These are phyloP conservation scores for Malus domestica DNA, from an alignment of 306 rosid genomes.

Conservation along the genomic window ASM211411v1 NC_041799.1:9763501-9764000, in stretches of 20 bases:
- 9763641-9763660: constrained; percentile 20
- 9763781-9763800: background rate
- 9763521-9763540: constrained; percentile 18
- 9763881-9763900: background rate
- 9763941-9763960: background rate
- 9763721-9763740: constrained; percentile 32
- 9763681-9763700: constrained; percentile 11
- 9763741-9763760: constrained; percentile 16
- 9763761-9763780: background rate
- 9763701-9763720: constrained; percentile 6
- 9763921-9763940: background rate
- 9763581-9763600: constrained; percentile 20
- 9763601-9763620: constrained; percentile 28
- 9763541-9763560: constrained; percentile 23
- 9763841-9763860: background rate
- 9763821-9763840: background rate
- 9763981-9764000: too few relatives aligned
- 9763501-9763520: constrained; percentile 12
- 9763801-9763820: background rate
- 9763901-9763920: background rate
- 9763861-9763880: background rate
- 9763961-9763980: too few relatives aligned
- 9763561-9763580: constrained; percentile 20
- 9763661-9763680: constrained; percentile 4
- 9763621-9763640: constrained; percentile 25